A percentile compares a stretch with the other conserved stretches of the same genome.
phyloP scores from a whole-genome alignment of 1,284 basidiomycete genomes.

The Leccinum pallidistipes region DNA sequence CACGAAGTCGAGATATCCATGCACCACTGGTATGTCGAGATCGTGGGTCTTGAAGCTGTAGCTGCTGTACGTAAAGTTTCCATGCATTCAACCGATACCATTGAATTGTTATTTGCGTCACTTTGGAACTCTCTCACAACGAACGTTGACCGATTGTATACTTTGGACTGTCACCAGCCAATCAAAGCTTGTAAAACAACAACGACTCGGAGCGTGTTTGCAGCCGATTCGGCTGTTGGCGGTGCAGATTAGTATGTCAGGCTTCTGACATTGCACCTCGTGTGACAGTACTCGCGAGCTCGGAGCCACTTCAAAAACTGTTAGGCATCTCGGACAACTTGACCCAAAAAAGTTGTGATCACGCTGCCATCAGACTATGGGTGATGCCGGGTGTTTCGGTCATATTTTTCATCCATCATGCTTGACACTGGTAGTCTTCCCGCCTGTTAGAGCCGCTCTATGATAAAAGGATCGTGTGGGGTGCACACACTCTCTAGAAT shows the following conservation, averaged over 20 bases:
- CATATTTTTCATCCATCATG: not conserved
- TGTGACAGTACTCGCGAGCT: not conserved
- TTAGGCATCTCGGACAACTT: not conserved
- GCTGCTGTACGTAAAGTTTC: no score
- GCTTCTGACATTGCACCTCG: not conserved
- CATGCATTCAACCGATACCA: no score
- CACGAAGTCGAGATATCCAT: no score
- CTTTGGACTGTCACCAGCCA: no score
- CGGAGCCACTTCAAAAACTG: not conserved
- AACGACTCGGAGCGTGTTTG: no score
- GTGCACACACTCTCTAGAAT: not conserved
- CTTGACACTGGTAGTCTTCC: not conserved
- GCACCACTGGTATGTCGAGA: no score
- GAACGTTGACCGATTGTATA: no score
- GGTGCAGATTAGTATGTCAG: not conserved
- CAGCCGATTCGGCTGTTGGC: no score
- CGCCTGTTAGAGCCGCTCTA: not conserved
- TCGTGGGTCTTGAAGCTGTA: no score
- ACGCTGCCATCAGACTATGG: not conserved
- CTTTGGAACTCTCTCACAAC: no score
- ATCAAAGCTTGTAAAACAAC: no score
- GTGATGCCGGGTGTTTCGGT: not conserved
- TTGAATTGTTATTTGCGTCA: no score
- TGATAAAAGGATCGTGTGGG: not conserved
- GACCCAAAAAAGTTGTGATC: not conserved